A percentile compares a stretch with the other conserved stretches of the same genome.
Conservation (phyloP, 2,329 filamentous ascomycete species). For the Aspergillus floridensis region DNA sequence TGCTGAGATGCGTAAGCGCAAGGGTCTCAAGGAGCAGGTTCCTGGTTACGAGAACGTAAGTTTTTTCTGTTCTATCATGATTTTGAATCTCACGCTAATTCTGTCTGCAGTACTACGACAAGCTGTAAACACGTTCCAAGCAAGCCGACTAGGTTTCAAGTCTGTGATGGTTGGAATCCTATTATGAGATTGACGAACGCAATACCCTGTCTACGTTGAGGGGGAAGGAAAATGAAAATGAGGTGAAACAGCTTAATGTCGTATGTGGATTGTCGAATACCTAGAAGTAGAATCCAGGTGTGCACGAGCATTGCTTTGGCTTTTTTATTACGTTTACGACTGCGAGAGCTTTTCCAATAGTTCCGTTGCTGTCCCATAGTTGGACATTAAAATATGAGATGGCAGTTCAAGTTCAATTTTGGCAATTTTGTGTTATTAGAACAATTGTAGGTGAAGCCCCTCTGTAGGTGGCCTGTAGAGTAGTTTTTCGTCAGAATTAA, state of each 20-base stretch:
- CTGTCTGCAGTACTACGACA: constrained; percentile 83
- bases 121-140: constrained; percentile 69
- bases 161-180: constrained; percentile 36
- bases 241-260: constrained; percentile 29
- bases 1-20: constrained; percentile 91
- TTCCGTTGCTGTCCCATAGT: constrained; percentile 26
- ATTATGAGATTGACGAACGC: constrained; percentile 46
- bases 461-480: too few relatives aligned
- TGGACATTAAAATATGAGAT: constrained; percentile 32
- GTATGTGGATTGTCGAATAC: constrained; percentile 31
- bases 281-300: constrained; percentile 33
- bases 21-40: constrained; percentile 97
- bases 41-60: constrained; percentile 94
- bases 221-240: constrained; percentile 25
- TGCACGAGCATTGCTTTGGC: constrained; percentile 29
- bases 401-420: constrained; percentile 13
- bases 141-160: constrained; percentile 43
- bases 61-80: constrained; percentile 29
- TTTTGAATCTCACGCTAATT: constrained; percentile 19
- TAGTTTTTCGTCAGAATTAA: too few relatives aligned
- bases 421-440: neutral
- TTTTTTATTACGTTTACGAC: constrained; percentile 32
- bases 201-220: constrained; percentile 34
- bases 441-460: neutral
- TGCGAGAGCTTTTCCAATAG: constrained; percentile 26